These are phyloP conservation scores for Alternaria solani DNA, from an alignment of 2,329 filamentous ascomycete species.

Conservation along the genomic window DNA sequence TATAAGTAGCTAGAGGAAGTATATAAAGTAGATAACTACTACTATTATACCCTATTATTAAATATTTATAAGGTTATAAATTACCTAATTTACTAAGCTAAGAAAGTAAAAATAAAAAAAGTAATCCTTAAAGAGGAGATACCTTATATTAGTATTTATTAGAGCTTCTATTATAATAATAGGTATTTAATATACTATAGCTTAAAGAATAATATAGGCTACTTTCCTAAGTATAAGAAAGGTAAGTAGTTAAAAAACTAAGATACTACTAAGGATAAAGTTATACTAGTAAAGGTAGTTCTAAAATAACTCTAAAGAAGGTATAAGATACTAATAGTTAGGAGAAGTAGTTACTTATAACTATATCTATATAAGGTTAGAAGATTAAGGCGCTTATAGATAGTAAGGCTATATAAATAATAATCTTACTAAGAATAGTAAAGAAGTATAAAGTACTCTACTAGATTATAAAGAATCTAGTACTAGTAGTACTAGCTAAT, in stretches of 20 bases:
- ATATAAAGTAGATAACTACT: not conserved
- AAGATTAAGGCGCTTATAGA: not conserved
- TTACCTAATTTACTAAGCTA: too few relatives aligned
- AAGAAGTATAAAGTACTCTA: not conserved
- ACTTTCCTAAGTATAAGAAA: not conserved
- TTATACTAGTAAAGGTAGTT: not conserved
- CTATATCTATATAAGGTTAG: not conserved
- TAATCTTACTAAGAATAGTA: not conserved
- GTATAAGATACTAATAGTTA: not conserved
- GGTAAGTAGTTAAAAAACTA: constrained; percentile 1
- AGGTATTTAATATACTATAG: not conserved
- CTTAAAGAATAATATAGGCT: not conserved
- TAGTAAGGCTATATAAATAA: not conserved
- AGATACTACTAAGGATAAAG: not conserved
- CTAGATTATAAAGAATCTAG: not conserved
- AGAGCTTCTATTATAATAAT: not conserved
- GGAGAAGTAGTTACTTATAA: not conserved
- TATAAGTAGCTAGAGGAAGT: not conserved
- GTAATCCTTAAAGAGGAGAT: not conserved
- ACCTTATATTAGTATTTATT: not conserved
- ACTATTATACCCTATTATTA: not conserved
- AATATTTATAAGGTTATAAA: not conserved
- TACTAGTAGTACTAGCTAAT: not conserved
- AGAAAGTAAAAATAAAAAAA: not conserved
- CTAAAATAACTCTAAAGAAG: not conserved